Evolutionary conservation across 1,284 basidiomycete species (phyloP).

Genomic region (Xanthoconium separans): DNA sequence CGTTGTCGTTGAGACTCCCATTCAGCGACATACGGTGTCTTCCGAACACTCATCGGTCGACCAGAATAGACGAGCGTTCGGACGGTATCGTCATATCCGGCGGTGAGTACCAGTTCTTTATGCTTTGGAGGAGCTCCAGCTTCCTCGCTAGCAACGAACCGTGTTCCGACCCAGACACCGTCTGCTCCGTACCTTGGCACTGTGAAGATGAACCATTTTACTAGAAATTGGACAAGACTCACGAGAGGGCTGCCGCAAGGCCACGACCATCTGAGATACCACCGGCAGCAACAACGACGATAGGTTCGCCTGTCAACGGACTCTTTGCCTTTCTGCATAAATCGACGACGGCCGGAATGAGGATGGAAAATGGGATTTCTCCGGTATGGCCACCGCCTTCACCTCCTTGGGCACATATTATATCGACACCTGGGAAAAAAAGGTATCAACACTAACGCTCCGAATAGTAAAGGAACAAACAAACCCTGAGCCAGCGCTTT

Average conservation of each 20-base stretch:
- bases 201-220: neutral
- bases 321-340: constrained; percentile 61
- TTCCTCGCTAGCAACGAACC: constrained; percentile 85
- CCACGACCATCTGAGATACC: constrained; percentile 83
- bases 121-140: constrained; percentile 80
- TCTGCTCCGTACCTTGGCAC: constrained; percentile 65
- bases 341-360: constrained; percentile 80
- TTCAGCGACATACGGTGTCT: constrained; percentile 71
- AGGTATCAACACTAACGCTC: neutral
- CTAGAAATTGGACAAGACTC: constrained; percentile 26
- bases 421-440: constrained; percentile 63
- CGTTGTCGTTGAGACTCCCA: constrained; percentile 61
- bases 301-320: constrained; percentile 74
- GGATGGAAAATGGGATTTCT: constrained; percentile 72
- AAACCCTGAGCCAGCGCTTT: constrained; percentile 75
- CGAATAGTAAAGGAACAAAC: neutral
- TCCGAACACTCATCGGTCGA: constrained; percentile 79
- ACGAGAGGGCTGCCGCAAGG: constrained; percentile 77
- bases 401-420: constrained; percentile 83
- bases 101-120: constrained; percentile 66
- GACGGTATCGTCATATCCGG: constrained; percentile 70
- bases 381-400: constrained; percentile 81
- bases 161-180: constrained; percentile 89
- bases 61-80: constrained; percentile 82
- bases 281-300: constrained; percentile 81